Percentiles rank a stretch among this genome's conserved stretches.
Conservation (phyloP, 1,139 yeast species). For the Scheffersomyces titani region DNA sequence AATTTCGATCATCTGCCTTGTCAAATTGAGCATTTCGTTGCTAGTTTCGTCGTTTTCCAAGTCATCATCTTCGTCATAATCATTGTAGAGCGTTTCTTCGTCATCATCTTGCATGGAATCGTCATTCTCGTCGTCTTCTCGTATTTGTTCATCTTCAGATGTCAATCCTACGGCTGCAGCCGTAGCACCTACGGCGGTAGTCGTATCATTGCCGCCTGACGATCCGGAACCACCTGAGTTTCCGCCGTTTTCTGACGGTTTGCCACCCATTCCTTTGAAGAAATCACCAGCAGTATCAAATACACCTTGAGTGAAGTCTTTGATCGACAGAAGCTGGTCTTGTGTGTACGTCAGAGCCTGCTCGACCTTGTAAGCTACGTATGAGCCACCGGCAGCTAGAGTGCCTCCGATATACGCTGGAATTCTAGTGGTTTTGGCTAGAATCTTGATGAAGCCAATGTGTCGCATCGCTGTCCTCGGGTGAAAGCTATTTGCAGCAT, state of each 20-base stretch:
- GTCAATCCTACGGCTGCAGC: conserved; percentile 49
- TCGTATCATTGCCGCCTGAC: conserved; percentile 31
- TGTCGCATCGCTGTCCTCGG: conserved; percentile 20
- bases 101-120: conserved; percentile 31
- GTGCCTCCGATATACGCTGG: conserved; percentile 91
- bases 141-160: conserved; percentile 27
- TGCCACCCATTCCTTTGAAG: conserved; percentile 24
- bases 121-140: conserved; percentile 13
- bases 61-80: conserved; percentile 42
- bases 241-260: conserved; percentile 16
- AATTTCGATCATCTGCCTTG: conserved; percentile 96
- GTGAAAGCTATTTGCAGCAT: background rate
- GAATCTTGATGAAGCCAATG: conserved; percentile 51
- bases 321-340: conserved; percentile 62
- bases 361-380: conserved; percentile 86
- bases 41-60: conserved; percentile 54
- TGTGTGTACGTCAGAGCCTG: conserved; percentile 75
- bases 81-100: conserved; percentile 31
- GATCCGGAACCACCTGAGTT: conserved; percentile 26
- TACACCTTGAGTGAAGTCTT: conserved; percentile 55
- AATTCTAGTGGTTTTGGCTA: conserved; percentile 47
- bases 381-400: conserved; percentile 91
- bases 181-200: conserved; percentile 46
- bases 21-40: conserved; percentile 79
- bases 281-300: conserved; percentile 48